A percentile compares a stretch with the other conserved stretches of the same genome.
phyloP scores from a whole-genome alignment of 2,329 filamentous ascomycete species.

The Ophiostoma montium region DNA sequence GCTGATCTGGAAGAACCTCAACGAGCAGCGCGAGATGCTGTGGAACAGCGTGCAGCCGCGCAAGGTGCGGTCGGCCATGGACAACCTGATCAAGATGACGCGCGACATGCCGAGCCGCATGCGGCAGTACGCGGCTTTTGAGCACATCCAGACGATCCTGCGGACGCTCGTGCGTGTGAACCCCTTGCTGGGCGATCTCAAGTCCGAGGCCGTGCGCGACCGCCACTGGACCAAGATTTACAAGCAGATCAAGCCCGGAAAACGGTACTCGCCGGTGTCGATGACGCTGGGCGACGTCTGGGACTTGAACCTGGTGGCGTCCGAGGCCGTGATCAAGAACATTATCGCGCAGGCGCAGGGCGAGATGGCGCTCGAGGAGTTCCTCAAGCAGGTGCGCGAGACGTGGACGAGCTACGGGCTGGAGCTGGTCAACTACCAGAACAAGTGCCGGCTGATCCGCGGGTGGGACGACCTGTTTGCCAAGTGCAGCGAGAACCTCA shows the following conservation, averaged over 20 bases:
- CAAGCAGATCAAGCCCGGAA: slow-evolving; percentile 83
- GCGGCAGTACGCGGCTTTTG: slow-evolving; percentile 99
- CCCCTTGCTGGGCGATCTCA: slow-evolving; percentile 71
- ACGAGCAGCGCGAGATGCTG: slow-evolving; percentile 79
- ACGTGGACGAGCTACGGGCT: slow-evolving; percentile 93
- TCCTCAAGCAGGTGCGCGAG: slow-evolving; percentile 88
- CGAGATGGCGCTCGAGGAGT: slow-evolving; percentile 97
- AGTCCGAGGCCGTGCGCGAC: slow-evolving; percentile 91
- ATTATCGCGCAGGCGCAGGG: slow-evolving; percentile 94
- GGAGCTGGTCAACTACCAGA: slow-evolving; percentile 93
- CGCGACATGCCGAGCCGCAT: slow-evolving; percentile 99
- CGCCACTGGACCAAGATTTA: slow-evolving; percentile 97
- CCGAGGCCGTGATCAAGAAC: slow-evolving; percentile 75
- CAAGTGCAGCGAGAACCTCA: slow-evolving; percentile 95
- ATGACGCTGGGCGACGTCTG: slow-evolving; percentile 98
- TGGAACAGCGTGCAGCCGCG: slow-evolving; percentile 95
- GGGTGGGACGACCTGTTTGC: slow-evolving; percentile 98
- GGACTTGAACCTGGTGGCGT: slow-evolving; percentile 84
- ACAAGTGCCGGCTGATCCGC: slow-evolving; percentile 91
- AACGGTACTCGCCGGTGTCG: slow-evolving; percentile 83
- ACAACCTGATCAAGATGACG: slow-evolving; percentile 90
- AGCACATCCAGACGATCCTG: slow-evolving; percentile 87
- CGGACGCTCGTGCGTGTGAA: slow-evolving; percentile 87
- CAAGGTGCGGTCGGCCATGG: slow-evolving; percentile 79
- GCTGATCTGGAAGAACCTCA: slow-evolving; percentile 91